Evolutionary conservation across 495 filamentous ascomycete genomes (phyloP).

Genomic region (Annulohypoxylon maeteangense): DNA sequence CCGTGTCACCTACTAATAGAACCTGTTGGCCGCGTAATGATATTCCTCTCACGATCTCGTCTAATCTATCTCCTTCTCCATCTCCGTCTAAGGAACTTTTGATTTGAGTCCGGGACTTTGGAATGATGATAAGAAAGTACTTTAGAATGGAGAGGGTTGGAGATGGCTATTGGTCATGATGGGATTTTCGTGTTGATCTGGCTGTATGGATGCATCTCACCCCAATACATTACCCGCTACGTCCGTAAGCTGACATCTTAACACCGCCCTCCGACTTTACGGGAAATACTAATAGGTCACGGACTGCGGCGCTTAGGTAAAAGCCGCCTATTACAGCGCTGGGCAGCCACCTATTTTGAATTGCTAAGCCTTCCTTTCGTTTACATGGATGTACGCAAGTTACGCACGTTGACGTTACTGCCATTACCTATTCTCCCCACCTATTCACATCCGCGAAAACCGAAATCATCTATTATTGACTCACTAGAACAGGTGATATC

Average conservation of each 20-base stretch:
- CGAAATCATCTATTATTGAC: background rate
- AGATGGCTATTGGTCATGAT: background rate
- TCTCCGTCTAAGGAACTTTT: background rate
- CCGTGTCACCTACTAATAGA: conserved; percentile 5
- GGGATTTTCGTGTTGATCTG: conserved; percentile 2
- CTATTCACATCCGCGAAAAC: background rate
- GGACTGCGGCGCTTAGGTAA: conserved; percentile 12
- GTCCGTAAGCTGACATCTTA: conserved; percentile 9
- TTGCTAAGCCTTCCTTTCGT: conserved; percentile 7
- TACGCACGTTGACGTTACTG: background rate
- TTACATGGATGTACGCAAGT: conserved; percentile 1
- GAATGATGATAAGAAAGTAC: background rate
- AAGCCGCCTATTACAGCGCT: background rate
- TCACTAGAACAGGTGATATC: background rate
- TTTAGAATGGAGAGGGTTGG: background rate
- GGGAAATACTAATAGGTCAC: background rate
- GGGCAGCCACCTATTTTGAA: background rate
- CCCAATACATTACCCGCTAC: conserved; percentile 5
- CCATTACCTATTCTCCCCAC: background rate
- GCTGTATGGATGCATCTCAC: conserved; percentile 7
- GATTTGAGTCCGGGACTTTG: background rate
- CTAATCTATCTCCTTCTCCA: conserved; percentile 7
- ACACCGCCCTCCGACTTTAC: background rate
- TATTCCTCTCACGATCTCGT: background rate
- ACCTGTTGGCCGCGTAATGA: conserved; percentile 23